Evolutionary conservation across 1,139 yeast genomes (phyloP), one percentile per base, ranked within the genome.

Genomic region (Suhomyces chickasaworum): DNA sequence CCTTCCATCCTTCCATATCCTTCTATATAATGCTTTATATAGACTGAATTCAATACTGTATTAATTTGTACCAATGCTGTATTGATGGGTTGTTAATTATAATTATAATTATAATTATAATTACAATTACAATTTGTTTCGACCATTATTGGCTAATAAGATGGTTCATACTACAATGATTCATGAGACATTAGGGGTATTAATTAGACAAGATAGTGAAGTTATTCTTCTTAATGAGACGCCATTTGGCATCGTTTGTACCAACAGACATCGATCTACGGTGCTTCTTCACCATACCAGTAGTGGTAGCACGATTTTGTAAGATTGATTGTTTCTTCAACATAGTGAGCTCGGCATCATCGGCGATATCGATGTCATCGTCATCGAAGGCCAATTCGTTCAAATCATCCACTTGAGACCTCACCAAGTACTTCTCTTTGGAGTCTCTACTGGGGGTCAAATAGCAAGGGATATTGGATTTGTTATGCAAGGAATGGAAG

Each of bases 241-340:
- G 57, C 41, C 61, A 57, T 53, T 73, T 73, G 37, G 70, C 57
- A 37, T 65, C 71, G 53, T 73, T 73, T 42, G 63, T 68, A 3
- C 77, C 78, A 34, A 71, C 71, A 20, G 77, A 71, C 53, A 66
- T 53, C 10, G 77, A 66, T 47, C 78, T 60, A 41, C 60, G 63
- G 48, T 70, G 71, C 47, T 60, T 65, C 39, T 56, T 54, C 22
- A 58, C 54, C 39, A 64, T 39, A 16, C 46, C 29, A 31, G 53
- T 35, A 27, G 45, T 30, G 39, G 32, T 23, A 13, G 39, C 39
- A 17, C 41, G 33, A 13, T 32, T 29, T n/a, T 30, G 31, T 27
- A 42, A 43, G 18, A 30, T 50, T 18, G 45, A 42, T 42, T 51
- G 56, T 30, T 53, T 58, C 21, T 47, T 49, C n/a, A 52, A 34